Base-by-base conservation (phyloP, 345 rosid species). In the Barbarea vulgaris region DNA sequence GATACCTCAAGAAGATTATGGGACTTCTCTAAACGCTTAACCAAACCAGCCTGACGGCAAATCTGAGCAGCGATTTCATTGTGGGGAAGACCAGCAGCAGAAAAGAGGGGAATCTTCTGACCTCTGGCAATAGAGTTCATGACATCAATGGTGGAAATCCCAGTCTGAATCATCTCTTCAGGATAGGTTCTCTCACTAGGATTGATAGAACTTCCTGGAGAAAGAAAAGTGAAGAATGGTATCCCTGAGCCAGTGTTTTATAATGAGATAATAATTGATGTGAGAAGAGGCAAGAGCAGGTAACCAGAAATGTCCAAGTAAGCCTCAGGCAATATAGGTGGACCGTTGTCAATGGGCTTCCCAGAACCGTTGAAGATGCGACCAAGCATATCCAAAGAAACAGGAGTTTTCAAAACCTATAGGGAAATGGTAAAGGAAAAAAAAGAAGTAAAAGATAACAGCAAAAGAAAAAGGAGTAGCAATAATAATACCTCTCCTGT, bases 31-130 rank as follows among this genome's bases (percentile, higher is more conserved):
- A 92, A 79, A 67, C 96, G 88, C 86, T 92, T 92, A 28, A 92
- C 97, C 74, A 92, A 71, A 79, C 97, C 97, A 71, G 97, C 97
- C 81, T 92, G 96, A n/a, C 98, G 98, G 77, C 97, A 93, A 74
- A 93, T 93, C 81, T 93, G 98, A 77, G 98, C 98, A 73, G 98
- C 97, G 46, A 92, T 92, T 85, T 92, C 97, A 77, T 92, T 92
- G 81, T 92, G 97, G 25, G 96, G 97, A 54, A 92, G 96, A 88
- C 97, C 97, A 42, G 97, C 97, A 80, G 97, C 97, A 73, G 97
- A 92, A 83, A 92, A 92, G 22, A 92, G 89, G 59, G 97, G 97
- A 62, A 92, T 92, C 77, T 92, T 92, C 76, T 92, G 96, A 72
- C 97, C 97, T 81, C 97, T 86, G 66, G 97, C 97, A 62, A 92